Base-by-base conservation (phyloP, 805 yeast genomes). In the Candida patagonica region DNA sequence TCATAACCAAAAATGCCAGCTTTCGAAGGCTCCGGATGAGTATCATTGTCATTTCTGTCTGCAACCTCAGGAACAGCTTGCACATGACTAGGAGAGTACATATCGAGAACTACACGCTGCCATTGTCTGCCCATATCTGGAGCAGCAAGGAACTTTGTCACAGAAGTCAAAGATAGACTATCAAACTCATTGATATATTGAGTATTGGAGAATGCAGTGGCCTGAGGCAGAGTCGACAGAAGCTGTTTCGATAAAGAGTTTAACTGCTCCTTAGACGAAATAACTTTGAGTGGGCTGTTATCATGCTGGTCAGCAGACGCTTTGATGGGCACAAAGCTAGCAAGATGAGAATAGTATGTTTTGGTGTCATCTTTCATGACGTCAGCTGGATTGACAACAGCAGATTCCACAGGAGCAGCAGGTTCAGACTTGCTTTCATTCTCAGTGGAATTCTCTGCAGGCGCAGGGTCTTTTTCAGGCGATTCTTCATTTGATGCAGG, bases 41-140 rank as follows among this genome's bases (percentile, higher is more conserved):
- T 8, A n/a, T 13, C 26, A 12, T n/a, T 15, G 23, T 30, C 27
- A 35, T 24, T 17, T n/a, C n/a, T n/a, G n/a, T n/a, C n/a, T n/a
- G n/a, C n/a, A n/a, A n/a, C n/a, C n/a, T n/a, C n/a, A 38, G 42
- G n/a, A n/a, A n/a, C n/a, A 45, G 44, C 19, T 41, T 10, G 12
- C n/a, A n/a, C 9, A 7, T n/a, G n/a, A n/a, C n/a, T n/a, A n/a
- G n/a, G n/a, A 3, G 30, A 13, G 7, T 29, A 5, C 42, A 32
- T 35, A 21, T 56, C 60, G 13, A 60, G 25, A 1, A 52, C 53
- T n/a, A 60, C 45, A 7, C 56, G 34, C 24, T 52, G 56, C 65
- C 65, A 60, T 13, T 50, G 48, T 1, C 51, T 43, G 1, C 45
- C 45, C 9, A 42, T 41, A 10, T 54, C 56, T 2, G 59, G 56